Conservation (phyloP, 768 basidiomycete species). For the Mycena venus region DNA sequence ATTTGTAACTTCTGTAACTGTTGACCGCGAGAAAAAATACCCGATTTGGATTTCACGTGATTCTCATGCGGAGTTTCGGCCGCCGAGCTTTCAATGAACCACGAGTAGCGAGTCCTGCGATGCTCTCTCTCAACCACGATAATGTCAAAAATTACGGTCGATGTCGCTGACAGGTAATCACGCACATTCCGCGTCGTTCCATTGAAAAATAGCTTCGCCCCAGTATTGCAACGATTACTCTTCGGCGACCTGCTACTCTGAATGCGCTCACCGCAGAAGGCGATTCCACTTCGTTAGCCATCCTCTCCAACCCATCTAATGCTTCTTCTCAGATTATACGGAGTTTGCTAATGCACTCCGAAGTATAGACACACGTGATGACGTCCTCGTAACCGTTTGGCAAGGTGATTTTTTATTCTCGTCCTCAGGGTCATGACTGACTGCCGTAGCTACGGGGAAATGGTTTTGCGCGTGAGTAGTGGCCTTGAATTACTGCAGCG, state of each 20-base stretch:
- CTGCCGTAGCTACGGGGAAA: slow-evolving; percentile 62
- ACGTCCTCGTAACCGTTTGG: slow-evolving; percentile 76
- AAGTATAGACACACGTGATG: slow-evolving; percentile 68
- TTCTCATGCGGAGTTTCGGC: background rate
- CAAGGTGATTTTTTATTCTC: slow-evolving; percentile 59
- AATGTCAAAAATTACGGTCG: background rate
- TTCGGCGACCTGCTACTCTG: slow-evolving; percentile 70
- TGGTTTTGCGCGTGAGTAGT: slow-evolving; percentile 81
- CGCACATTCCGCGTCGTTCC: background rate
- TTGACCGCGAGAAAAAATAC: too few species aligned
- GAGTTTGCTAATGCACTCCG: slow-evolving; percentile 69
- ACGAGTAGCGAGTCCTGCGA: background rate
- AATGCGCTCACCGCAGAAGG: slow-evolving; percentile 73
- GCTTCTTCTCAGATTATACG: slow-evolving; percentile 66
- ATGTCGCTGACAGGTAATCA: slow-evolving; percentile 24
- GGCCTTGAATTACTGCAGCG: background rate
- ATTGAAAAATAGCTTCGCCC: background rate
- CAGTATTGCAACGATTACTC: slow-evolving; percentile 76
- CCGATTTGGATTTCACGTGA: background rate
- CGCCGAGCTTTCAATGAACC: background rate
- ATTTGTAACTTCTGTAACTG: too few species aligned
- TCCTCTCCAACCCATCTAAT: background rate
- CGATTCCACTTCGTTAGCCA: slow-evolving; percentile 32
- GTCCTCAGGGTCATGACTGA: background rate
- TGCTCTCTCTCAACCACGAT: background rate